phyloP scores from a whole-genome alignment of 2,329 filamentous ascomycete genomes.

The Xylaria sp. region DNA sequence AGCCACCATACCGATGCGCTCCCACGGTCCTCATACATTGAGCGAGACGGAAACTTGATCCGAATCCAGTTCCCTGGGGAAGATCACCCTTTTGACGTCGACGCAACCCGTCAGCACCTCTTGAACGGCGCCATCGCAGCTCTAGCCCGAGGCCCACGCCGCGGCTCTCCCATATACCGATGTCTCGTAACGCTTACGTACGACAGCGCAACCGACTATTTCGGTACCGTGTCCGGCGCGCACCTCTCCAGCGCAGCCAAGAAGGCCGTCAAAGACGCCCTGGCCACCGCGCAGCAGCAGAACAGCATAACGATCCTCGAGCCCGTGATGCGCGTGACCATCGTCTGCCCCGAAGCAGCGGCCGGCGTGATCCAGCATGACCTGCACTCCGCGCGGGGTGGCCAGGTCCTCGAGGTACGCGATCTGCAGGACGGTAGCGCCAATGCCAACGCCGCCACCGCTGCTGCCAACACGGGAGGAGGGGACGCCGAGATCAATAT shows the following conservation, averaged over 20 bases:
- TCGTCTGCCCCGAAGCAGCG: slow-evolving; percentile 81
- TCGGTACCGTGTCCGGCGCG: slow-evolving; percentile 67
- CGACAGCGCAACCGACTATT: slow-evolving; percentile 68
- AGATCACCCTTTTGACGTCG: slow-evolving; percentile 53
- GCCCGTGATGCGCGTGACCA: slow-evolving; percentile 89
- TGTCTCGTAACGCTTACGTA: slow-evolving; percentile 74
- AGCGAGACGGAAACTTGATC: slow-evolving; percentile 74
- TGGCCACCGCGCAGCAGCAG: slow-evolving; percentile 65
- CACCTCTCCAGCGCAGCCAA: slow-evolving; percentile 69
- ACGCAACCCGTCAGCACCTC: slow-evolving; percentile 64
- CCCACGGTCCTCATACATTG: slow-evolving; percentile 50
- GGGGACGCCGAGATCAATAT: slow-evolving; percentile 62
- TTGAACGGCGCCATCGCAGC: slow-evolving; percentile 83
- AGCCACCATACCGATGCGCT: slow-evolving; percentile 46
- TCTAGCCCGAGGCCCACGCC: slow-evolving; percentile 81
- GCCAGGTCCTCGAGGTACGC: slow-evolving; percentile 75
- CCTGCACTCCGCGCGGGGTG: slow-evolving; percentile 75
- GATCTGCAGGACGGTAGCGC: slow-evolving; percentile 58
- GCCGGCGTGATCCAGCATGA: slow-evolving; percentile 85
- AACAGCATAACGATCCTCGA: slow-evolving; percentile 76
- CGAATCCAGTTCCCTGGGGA: slow-evolving; percentile 56
- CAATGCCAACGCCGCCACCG: background rate
- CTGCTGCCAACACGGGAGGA: background rate
- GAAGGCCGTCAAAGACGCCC: slow-evolving; percentile 69
- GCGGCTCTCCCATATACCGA: slow-evolving; percentile 79